Evolutionary conservation across 2,329 filamentous ascomycete species (phyloP), one percentile per base, ranked within the genome.

Genomic region (Verticillium dahliae): DNA sequence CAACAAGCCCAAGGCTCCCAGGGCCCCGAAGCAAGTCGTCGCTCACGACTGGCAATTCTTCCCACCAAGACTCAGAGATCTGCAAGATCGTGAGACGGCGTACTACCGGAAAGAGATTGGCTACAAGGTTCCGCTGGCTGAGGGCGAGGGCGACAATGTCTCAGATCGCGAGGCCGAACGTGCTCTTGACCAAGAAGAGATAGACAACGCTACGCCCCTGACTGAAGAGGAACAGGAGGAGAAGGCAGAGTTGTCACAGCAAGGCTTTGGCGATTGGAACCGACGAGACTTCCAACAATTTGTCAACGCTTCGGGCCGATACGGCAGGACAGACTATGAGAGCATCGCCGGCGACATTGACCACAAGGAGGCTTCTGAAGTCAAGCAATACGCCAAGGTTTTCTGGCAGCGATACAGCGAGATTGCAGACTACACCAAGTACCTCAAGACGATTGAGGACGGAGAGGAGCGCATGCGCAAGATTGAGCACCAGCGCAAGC

Each of bases 41-140:
- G 90, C 97, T 50, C 93, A 98, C 70, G 95, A 99, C 74, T 98
- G 97, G 74, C 95, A 99, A 71, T 99, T 99, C 78, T 99, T 97
- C 74, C 93, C 94, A 0, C 81, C 88, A 0, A 85, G 88, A 55
- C 85, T 99, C 10, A 86, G 88, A 34, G 92, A 97, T 68, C 82
- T 99, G 7, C 95, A 99, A 73, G 95, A 99, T 66, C 91, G 94
- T 69, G 95, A 99, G 77, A 99, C 95, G 0, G 94, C 95, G 0
- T 96, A 84, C 73, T 97, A 96, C 74, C 89, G 95, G 65, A 98
- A 98, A 75, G 92, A 98, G 73, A 97, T 98, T 68, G 90, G 90
- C 33, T 96, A 98, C 78, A 97, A 97, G 74, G 91, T 95, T 18
- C 91, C 92, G 15, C 81, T 98, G n/a, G 77, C 88, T 0, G 94